These are phyloP conservation scores for Withania somnifera DNA, from an alignment of 305 asterid genomes.

Conservation along the genomic window DNA sequence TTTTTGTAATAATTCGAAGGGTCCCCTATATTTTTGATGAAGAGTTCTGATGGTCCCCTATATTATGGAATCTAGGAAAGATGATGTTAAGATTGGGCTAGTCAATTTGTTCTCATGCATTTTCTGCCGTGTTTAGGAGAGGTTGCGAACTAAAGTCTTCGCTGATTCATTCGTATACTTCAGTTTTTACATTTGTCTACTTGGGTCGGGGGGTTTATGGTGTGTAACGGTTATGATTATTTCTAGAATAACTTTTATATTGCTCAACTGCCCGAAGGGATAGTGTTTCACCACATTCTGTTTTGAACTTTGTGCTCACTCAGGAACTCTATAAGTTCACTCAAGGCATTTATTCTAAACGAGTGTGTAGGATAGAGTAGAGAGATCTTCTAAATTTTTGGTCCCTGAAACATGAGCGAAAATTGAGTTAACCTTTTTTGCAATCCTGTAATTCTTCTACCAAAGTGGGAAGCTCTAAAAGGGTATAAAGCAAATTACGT, in stretches of 20 bases:
- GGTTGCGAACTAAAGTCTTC: neutral
- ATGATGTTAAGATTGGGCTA: neutral
- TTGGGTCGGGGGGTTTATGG: neutral
- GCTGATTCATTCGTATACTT: neutral
- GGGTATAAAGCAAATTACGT: neutral
- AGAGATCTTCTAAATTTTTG: neutral
- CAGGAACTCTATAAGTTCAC: neutral
- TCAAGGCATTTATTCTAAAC: neutral
- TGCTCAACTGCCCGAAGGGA: neutral
- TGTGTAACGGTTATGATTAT: neutral
- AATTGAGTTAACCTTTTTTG: neutral
- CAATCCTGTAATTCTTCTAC: neutral
- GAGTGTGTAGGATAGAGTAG: neutral
- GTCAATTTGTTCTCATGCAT: neutral
- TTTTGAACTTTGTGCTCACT: neutral
- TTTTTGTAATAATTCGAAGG: neutral
- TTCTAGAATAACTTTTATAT: neutral
- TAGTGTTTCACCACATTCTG: neutral
- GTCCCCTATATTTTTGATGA: neutral
- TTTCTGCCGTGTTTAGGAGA: neutral
- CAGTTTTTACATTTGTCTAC: neutral
- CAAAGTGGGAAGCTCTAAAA: neutral
- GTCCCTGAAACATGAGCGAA: neutral
- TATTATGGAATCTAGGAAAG: neutral
- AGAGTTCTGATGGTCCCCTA: neutral